These are phyloP conservation scores for Acorus calamus DNA, from an alignment of 106 monocot species.

Conservation along the genomic window DNA sequence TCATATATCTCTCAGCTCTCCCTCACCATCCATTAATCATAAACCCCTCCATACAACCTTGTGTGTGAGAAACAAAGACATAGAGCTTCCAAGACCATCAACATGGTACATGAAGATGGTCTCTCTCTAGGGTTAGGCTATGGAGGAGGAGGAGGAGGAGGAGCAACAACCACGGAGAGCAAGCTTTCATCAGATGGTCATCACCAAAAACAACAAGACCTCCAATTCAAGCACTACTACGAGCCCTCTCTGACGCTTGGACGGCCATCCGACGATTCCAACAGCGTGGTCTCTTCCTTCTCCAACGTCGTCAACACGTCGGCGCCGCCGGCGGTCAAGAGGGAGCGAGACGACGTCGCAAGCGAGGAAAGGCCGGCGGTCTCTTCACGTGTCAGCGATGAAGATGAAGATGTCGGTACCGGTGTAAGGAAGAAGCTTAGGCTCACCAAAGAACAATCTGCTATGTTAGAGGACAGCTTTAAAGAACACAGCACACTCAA, in stretches of 20 bases:
- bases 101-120: neutral
- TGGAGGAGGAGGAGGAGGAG: neutral
- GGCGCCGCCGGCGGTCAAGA: neutral
- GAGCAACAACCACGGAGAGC: neutral
- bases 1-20: too few relatives aligned
- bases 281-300: constrained; percentile 1
- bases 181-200: too few relatives aligned
- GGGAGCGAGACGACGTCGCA: neutral
- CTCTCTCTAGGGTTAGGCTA: constrained; percentile 11
- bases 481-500: constrained; percentile 25
- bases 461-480: constrained; percentile 29
- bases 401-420: constrained; percentile 11
- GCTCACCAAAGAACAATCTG: constrained; percentile 31
- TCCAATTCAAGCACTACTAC: neutral
- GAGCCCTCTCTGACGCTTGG: constrained; percentile 6
- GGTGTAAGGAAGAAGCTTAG: constrained; percentile 34
- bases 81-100: too few relatives aligned
- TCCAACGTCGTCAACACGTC: neutral
- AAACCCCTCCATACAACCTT: too few relatives aligned
- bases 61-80: too few relatives aligned
- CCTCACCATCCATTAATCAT: too few relatives aligned
- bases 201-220: neutral
- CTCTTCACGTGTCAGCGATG: constrained; percentile 4
- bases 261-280: neutral
- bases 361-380: neutral